These are phyloP conservation scores for Xylaria digitata DNA, from an alignment of 2,329 filamentous ascomycete species.

Conservation along the genomic window DNA sequence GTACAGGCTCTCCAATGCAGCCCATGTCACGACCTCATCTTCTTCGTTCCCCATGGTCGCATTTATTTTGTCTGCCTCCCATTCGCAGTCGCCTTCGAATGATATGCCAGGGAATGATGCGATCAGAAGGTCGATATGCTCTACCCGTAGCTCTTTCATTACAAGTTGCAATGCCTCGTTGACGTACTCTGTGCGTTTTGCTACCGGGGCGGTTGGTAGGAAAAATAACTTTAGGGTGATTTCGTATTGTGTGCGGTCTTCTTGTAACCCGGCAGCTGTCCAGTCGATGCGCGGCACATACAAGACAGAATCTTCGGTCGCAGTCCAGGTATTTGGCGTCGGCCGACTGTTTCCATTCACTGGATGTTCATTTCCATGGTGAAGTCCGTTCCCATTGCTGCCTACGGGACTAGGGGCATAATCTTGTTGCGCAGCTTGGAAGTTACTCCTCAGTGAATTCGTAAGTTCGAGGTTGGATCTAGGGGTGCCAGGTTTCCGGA, in stretches of 20 bases:
- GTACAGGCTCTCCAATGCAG: constrained; percentile 78
- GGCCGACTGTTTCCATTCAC: constrained; percentile 47
- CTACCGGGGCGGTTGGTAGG: constrained; percentile 75
- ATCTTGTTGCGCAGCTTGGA: constrained; percentile 77
- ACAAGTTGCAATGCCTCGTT: constrained; percentile 84
- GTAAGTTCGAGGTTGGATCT: constrained; percentile 95
- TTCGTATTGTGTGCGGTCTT: constrained; percentile 88
- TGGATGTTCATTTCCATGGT: constrained; percentile 49
- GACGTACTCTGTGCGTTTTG: constrained; percentile 75
- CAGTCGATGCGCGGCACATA: constrained; percentile 85
- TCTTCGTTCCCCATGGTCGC: constrained; percentile 72
- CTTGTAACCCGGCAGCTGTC: constrained; percentile 75
- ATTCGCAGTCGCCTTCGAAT: constrained; percentile 93
- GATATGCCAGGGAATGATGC: constrained; percentile 92
- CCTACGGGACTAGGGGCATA: constrained; percentile 53
- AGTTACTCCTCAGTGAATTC: constrained; percentile 86
- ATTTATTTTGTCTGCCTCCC: constrained; percentile 73
- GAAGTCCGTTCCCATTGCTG: constrained; percentile 41
- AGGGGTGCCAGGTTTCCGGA: constrained; percentile 79
- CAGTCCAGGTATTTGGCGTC: constrained; percentile 73
- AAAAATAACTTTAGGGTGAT: constrained; percentile 97
- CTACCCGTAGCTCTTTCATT: constrained; percentile 79
- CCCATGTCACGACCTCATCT: constrained; percentile 76
- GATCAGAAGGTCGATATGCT: constrained; percentile 86
- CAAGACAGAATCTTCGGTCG: constrained; percentile 67